Evolutionary conservation across 192 early-diverging fungal genomes (phyloP).

Genomic region (Coemansia sp.): DNA sequence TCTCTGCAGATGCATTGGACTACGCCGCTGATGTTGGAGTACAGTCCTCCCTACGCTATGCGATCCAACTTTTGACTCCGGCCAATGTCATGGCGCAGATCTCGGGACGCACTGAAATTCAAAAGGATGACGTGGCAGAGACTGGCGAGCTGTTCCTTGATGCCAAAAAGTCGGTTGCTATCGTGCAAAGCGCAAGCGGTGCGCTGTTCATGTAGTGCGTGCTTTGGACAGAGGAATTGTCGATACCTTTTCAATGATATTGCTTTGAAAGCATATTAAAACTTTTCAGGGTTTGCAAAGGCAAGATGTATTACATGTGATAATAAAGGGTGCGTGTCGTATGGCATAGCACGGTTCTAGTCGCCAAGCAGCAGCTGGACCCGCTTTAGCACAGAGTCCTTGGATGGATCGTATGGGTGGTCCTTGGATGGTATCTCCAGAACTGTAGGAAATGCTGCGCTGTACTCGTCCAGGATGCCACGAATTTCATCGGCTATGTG

Average conservation of each 20-base stretch:
- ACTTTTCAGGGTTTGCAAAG: background rate
- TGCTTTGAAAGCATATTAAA: background rate
- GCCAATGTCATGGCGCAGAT: conserved; percentile 85
- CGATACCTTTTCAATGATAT: background rate
- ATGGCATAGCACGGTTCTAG: conserved; percentile 39
- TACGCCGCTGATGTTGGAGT: conserved; percentile 83
- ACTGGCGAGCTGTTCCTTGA: conserved; percentile 76
- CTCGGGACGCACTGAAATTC: conserved; percentile 81
- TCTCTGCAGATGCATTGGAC: conserved; percentile 78
- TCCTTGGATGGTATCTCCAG: conserved; percentile 99
- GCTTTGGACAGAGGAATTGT: background rate
- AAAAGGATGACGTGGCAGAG: conserved; percentile 86
- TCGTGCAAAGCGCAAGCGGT: conserved; percentile 43
- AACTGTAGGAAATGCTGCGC: conserved; percentile 93
- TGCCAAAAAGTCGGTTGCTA: conserved; percentile 52
- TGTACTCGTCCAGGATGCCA: conserved; percentile 85
- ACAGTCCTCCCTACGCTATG: conserved; percentile 89
- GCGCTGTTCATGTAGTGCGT: conserved; percentile 35
- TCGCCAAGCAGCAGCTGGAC: conserved; percentile 82
- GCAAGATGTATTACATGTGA: background rate
- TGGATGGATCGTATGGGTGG: conserved; percentile 93
- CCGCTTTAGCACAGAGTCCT: conserved; percentile 84
- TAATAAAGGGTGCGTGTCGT: background rate
- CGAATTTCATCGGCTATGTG: conserved; percentile 95
- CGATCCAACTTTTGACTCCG: conserved; percentile 94